phyloP scores from a whole-genome alignment of 179 eudicot genomes.

The Pouteria campechiana region DNA sequence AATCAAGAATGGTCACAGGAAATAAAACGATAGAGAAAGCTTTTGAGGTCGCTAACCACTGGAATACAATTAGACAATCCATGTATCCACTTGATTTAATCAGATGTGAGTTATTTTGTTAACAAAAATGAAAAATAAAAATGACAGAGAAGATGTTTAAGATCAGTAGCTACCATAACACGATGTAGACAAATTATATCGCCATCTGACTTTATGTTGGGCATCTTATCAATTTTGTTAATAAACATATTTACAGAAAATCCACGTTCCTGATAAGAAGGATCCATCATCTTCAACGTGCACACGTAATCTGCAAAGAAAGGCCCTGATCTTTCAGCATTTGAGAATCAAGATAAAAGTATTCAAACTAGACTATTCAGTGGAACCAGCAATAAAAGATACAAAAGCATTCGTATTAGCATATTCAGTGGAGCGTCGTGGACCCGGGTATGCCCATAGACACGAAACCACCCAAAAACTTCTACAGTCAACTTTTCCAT shows the following conservation, averaged over 20 bases:
- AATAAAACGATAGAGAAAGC: too few species aligned
- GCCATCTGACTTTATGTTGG: constrained; percentile 42
- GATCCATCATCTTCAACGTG: constrained; percentile 56
- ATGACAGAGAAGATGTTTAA: neutral
- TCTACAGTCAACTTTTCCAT: too few species aligned
- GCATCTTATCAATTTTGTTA: constrained; percentile 52
- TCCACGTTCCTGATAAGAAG: constrained; percentile 42
- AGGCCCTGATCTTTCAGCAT: too few species aligned
- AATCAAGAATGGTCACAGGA: too few species aligned
- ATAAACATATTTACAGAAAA: constrained; percentile 56
- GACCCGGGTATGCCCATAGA: neutral
- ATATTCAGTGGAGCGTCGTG: neutral
- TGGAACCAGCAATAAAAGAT: neutral
- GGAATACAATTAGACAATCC: neutral
- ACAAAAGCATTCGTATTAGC: neutral
- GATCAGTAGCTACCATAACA: constrained; percentile 37
- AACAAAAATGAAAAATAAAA: neutral
- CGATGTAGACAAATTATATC: constrained; percentile 54
- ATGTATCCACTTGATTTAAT: neutral
- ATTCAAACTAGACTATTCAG: neutral
- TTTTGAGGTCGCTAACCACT: too few species aligned
- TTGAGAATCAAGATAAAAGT: neutral
- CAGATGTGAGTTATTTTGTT: neutral
- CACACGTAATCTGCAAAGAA: constrained; percentile 55
- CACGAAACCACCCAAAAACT: constrained; percentile 10